These are phyloP conservation scores for Fraxinus albicans DNA, from an alignment of 305 asterid species.

Conservation along the genomic window DNA sequence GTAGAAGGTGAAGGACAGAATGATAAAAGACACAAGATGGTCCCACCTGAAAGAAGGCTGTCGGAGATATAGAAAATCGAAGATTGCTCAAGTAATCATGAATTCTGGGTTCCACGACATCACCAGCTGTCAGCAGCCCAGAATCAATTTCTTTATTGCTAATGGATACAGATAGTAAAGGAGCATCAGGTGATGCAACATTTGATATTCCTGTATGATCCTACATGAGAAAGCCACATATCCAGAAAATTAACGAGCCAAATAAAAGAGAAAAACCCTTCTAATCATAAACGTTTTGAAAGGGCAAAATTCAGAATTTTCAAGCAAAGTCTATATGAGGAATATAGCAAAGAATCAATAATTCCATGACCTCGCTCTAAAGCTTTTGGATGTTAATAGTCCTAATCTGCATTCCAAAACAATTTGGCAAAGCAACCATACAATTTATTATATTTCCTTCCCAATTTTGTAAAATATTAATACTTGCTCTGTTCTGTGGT, in stretches of 20 bases:
- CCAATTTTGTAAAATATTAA: background rate
- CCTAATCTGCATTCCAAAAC: background rate
- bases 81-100: slow-evolving; percentile 81
- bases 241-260: slow-evolving; percentile 10
- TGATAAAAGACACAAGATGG: slow-evolving; percentile 7
- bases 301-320: background rate
- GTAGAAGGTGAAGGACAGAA: background rate
- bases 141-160: slow-evolving; percentile 39
- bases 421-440: background rate
- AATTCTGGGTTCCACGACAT: slow-evolving; percentile 70
- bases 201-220: slow-evolving; percentile 96
- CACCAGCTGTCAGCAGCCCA: slow-evolving; percentile 44
- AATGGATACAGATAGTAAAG: slow-evolving; percentile 53
- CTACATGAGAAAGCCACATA: slow-evolving; percentile 39
- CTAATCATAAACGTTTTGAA: background rate
- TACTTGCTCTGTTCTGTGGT: background rate
- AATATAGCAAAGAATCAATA: slow-evolving; percentile 1
- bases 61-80: slow-evolving; percentile 80
- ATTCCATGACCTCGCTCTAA: background rate
- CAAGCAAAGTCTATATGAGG: background rate
- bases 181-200: slow-evolving; percentile 92
- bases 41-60: slow-evolving; percentile 94
- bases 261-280: background rate
- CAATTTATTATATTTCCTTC: background rate
- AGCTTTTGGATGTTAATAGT: slow-evolving; percentile 3